These are phyloP conservation scores for Rhododendron ovatum DNA, from an alignment of 148 eudicot genomes.

Conservation along the genomic window DNA sequence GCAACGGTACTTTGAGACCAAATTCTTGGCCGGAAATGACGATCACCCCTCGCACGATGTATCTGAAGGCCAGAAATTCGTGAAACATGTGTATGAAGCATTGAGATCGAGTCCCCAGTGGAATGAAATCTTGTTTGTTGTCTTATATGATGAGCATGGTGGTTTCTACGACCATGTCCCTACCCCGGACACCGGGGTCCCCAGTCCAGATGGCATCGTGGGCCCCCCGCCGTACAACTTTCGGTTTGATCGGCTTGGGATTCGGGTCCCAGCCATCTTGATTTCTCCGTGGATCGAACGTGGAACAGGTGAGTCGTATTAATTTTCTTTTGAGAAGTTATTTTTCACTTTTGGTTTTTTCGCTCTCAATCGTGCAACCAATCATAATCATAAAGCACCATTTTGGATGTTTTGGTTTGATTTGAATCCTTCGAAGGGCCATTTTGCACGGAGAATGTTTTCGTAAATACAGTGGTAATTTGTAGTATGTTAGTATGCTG, in stretches of 20 bases:
- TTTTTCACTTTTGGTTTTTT: neutral
- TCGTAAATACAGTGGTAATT: neutral
- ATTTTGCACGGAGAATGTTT: neutral
- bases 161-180: conserved; percentile 70
- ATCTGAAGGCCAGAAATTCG: conserved; percentile 45
- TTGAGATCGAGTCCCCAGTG: conserved; percentile 64
- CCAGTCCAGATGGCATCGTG: conserved; percentile 45
- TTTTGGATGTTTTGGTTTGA: too few species aligned
- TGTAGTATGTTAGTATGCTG: neutral
- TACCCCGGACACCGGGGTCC: conserved; percentile 49
- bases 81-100: conserved; percentile 61
- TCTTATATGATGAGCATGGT: conserved; percentile 61
- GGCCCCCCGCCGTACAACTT: conserved; percentile 63
- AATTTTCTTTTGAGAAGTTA: neutral
- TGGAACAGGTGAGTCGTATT: conserved; percentile 47
- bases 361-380: neutral
- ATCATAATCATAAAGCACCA: neutral
- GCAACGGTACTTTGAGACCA: conserved; percentile 60
- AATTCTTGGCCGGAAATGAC: conserved; percentile 64
- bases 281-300: conserved; percentile 76
- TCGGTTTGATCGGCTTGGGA: conserved; percentile 61
- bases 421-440: neutral
- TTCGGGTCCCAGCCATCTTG: conserved; percentile 61
- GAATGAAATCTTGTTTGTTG: conserved; percentile 51
- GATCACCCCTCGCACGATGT: conserved; percentile 77